phyloP scores from a whole-genome alignment of 2,329 filamentous ascomycete genomes.

The Fusarium sp. region DNA sequence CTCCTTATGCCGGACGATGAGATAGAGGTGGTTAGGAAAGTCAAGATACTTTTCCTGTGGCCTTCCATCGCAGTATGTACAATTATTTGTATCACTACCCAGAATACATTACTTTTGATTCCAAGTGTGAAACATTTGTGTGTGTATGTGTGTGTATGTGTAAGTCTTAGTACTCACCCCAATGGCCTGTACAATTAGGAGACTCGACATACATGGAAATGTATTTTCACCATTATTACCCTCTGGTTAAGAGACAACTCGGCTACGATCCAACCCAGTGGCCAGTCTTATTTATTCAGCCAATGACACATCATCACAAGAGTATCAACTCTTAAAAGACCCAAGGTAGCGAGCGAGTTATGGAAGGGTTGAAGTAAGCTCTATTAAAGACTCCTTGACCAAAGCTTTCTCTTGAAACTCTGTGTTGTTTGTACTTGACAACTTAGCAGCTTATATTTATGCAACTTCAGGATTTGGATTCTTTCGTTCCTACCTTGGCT shows the following conservation, averaged over 20 bases:
- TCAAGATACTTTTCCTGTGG: constrained; percentile 8
- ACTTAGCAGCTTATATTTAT: not conserved
- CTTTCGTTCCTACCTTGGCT: constrained; percentile 1
- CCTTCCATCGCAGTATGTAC: constrained; percentile 42
- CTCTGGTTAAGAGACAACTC: not conserved
- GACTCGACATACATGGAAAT: not conserved
- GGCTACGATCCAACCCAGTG: not conserved
- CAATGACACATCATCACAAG: not conserved
- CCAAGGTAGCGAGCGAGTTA: not conserved
- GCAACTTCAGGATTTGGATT: not conserved
- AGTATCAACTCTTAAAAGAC: not conserved
- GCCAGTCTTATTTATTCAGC: not conserved
- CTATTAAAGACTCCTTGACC: not conserved
- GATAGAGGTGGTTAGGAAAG: constrained; percentile 12
- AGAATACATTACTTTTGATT: constrained; percentile 24
- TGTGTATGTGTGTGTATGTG: not conserved
- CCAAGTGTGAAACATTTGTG: not conserved
- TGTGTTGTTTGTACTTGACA: constrained; percentile 9
- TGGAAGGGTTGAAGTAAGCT: not conserved
- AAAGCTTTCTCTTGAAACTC: not conserved
- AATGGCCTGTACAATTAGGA: not conserved
- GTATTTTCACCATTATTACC: not conserved
- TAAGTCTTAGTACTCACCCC: not conserved
- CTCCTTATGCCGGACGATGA: constrained; percentile 1
- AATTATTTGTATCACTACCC: constrained; percentile 46